phyloP scores from a whole-genome alignment of 2,329 filamentous ascomycete species.

The Raffaelea deltoideospora region DNA sequence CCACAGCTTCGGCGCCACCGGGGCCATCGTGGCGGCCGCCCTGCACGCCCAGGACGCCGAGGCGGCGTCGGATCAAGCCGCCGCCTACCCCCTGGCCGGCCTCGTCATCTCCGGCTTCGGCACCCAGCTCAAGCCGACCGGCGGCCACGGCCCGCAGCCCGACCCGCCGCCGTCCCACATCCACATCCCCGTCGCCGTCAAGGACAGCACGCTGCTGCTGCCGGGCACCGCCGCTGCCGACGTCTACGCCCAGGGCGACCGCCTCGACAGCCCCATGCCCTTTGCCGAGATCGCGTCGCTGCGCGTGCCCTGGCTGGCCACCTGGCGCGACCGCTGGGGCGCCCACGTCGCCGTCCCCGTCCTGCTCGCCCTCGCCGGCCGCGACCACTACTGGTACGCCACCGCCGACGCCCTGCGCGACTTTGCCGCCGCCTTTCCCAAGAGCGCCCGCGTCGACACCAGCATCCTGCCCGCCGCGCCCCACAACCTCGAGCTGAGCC shows the following conservation, averaged over 20 bases:
- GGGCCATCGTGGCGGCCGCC: constrained; percentile 9
- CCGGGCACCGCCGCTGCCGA: constrained; percentile 8
- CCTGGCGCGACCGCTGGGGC: constrained; percentile 4
- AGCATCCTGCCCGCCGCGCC: constrained; percentile 6
- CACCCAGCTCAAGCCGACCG: constrained; percentile 1
- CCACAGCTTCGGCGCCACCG: constrained; percentile 10
- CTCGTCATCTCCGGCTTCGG: constrained; percentile 12
- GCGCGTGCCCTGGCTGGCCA: constrained; percentile 5
- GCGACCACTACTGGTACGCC: constrained; percentile 8
- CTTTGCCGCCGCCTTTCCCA: constrained; percentile 6
- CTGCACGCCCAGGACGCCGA: constrained; percentile 1
- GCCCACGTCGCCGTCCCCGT: constrained; percentile 8
- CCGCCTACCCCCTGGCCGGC: constrained; percentile 9
- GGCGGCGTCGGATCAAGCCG: neutral
- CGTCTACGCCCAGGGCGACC: constrained; percentile 6
- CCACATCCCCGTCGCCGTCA: constrained; percentile 2
- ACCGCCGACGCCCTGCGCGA: constrained; percentile 7
- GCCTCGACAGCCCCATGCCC: constrained; percentile 7
- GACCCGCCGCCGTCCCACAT: neutral
- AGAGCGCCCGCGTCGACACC: constrained; percentile 9
- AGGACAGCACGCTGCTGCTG: constrained; percentile 8
- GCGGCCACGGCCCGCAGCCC: neutral
- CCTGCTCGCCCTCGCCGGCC: constrained; percentile 10
- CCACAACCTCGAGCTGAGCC: constrained; percentile 9
- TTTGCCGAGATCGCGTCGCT: constrained; percentile 6